These are phyloP conservation scores for Aspergillus sp. DNA, from an alignment of 2,329 filamentous ascomycete genomes.

Conservation along the genomic window DNA sequence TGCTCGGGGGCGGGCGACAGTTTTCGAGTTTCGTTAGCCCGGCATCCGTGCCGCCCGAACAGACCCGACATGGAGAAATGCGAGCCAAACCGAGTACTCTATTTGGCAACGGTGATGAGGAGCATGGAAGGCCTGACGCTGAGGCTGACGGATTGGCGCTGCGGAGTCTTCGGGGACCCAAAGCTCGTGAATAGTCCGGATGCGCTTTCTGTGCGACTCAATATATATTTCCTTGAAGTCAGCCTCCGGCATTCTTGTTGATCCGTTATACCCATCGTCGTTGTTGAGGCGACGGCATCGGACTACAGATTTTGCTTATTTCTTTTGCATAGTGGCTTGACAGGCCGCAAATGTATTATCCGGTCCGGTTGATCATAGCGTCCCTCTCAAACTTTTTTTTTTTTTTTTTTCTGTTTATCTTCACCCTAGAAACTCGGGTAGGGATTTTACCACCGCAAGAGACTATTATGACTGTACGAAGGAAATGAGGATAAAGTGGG, in stretches of 20 bases:
- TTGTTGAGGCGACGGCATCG: neutral
- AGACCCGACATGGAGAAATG: slow-evolving; percentile 39
- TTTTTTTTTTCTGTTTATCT: neutral
- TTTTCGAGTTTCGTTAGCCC: slow-evolving; percentile 50
- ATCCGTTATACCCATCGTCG: neutral
- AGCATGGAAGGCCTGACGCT: slow-evolving; percentile 27
- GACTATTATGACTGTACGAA: neutral
- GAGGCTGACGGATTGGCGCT: slow-evolving; percentile 45
- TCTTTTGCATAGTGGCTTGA: neutral
- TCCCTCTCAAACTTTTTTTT: neutral
- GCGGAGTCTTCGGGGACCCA: slow-evolving; percentile 38
- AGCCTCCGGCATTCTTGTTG: neutral
- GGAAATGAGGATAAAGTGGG: neutral
- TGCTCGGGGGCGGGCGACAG: slow-evolving; percentile 49
- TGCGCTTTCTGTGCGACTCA: neutral
- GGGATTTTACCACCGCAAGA: neutral
- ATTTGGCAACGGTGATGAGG: slow-evolving; percentile 38
- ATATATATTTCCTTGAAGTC: neutral
- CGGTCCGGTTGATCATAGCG: neutral
- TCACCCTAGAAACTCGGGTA: neutral
- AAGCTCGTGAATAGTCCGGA: slow-evolving; percentile 16
- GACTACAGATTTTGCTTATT: neutral
- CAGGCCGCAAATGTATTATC: neutral
- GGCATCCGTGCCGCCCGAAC: slow-evolving; percentile 48
- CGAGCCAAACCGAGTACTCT: slow-evolving; percentile 35